Conservation (phyloP, 192 early-diverging fungal species). For the Mortierella hygrophila region DNA sequence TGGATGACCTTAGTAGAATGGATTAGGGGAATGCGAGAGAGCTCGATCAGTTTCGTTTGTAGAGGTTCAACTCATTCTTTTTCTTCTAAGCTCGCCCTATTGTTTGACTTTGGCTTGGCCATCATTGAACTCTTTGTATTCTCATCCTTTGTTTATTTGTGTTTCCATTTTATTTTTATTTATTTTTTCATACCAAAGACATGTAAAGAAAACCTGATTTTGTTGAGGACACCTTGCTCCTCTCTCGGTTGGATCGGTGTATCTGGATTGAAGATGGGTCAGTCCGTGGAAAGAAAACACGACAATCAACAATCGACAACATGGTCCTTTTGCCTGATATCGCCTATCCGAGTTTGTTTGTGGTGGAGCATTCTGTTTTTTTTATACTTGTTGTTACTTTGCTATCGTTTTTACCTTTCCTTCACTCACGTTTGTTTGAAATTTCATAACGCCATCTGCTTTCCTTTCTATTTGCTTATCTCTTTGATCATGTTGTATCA, state of each 20-base stretch:
- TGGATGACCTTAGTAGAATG: not conserved
- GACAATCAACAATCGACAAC: too few relatives aligned
- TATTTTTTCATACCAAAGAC: not conserved
- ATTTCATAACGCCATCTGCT: too few relatives aligned
- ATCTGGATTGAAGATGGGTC: not conserved
- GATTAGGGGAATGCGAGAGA: not conserved
- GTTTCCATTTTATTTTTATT: not conserved
- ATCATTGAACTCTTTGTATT: not conserved
- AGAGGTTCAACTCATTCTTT: not conserved
- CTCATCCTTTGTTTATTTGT: not conserved
- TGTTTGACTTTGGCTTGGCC: not conserved
- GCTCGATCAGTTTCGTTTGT: not conserved
- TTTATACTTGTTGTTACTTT: not conserved
- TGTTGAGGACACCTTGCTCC: not conserved
- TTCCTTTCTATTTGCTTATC: too few relatives aligned
- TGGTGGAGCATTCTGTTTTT: not conserved
- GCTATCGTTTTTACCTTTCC: too few relatives aligned
- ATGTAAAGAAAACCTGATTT: not conserved
- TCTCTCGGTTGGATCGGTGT: not conserved
- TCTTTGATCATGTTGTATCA: too few relatives aligned
- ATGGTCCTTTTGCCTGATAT: not conserved
- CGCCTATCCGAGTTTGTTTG: constrained; percentile 4
- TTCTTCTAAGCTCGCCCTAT: not conserved
- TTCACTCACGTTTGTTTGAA: too few relatives aligned
- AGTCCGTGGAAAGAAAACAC: not conserved